Percentiles rank a stretch among this genome's conserved stretches.
Evolutionary conservation across 768 basidiomycete species (phyloP).

Genomic region (Cytidiella melzeri): DNA sequence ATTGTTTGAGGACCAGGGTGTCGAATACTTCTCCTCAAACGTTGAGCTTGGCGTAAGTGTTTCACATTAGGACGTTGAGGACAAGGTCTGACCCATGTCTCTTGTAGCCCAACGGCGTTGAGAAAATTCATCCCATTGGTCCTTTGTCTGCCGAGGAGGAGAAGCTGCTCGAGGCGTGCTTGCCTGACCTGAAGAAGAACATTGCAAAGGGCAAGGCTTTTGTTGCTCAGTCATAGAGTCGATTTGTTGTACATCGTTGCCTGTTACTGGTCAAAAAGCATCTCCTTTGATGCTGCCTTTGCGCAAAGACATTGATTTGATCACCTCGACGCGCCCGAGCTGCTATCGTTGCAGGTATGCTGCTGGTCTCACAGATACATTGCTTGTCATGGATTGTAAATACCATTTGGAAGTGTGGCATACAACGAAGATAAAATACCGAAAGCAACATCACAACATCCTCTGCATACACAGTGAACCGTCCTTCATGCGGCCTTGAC

Average conservation of each 20-base stretch:
- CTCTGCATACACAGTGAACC: slow-evolving; percentile 10
- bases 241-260: not conserved
- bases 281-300: slow-evolving; percentile 1
- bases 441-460: slow-evolving; percentile 22
- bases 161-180: slow-evolving; percentile 78
- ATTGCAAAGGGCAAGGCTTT: slow-evolving; percentile 91
- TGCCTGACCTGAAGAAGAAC: slow-evolving; percentile 95
- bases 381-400: slow-evolving; percentile 27
- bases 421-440: slow-evolving; percentile 30
- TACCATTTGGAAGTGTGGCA: slow-evolving; percentile 30
- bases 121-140: slow-evolving; percentile 87
- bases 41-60: slow-evolving; percentile 87
- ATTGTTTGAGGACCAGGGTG: slow-evolving; percentile 76
- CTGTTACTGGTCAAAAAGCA: not conserved
- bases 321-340: too few relatives aligned
- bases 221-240: slow-evolving; percentile 31
- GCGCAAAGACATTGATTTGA: not conserved
- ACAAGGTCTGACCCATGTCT: slow-evolving; percentile 9
- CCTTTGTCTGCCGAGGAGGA: slow-evolving; percentile 74
- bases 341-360: too few relatives aligned
- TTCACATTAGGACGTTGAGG: not conserved
- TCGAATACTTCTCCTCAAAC: slow-evolving; percentile 91
- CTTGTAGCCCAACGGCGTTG: slow-evolving; percentile 72
- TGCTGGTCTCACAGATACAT: too few relatives aligned
- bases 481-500: slow-evolving; percentile 63